Percentiles rank a stretch among this genome's conserved stretches.
phyloP scores from a whole-genome alignment of 805 yeast genomes.

The Saturnispora galanensis region DNA sequence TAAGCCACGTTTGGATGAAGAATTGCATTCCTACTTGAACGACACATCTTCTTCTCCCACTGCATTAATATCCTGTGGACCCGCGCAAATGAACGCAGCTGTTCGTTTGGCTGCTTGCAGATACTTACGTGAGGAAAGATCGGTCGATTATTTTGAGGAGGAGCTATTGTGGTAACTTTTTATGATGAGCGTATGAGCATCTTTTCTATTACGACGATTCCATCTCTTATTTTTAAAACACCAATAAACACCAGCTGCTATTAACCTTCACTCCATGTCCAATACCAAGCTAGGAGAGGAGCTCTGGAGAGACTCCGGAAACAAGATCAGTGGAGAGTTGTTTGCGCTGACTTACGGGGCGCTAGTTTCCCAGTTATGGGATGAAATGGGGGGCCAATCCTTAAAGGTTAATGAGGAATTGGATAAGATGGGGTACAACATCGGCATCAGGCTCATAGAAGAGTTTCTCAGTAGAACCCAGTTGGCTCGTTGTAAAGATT shows the following conservation, averaged over 20 bases:
- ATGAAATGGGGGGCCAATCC: slow-evolving; percentile 71
- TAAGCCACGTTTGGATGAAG: slow-evolving; percentile 19
- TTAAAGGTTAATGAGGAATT: slow-evolving; percentile 71
- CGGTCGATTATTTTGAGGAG: slow-evolving; percentile 30
- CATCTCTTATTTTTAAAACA: not conserved
- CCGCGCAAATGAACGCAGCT: slow-evolving; percentile 25
- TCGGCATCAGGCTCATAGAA: slow-evolving; percentile 83
- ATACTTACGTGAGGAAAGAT: slow-evolving; percentile 19
- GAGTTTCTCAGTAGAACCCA: slow-evolving; percentile 87
- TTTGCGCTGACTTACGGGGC: slow-evolving; percentile 95
- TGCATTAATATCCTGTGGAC: slow-evolving; percentile 31
- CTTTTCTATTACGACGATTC: not conserved
- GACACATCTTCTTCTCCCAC: slow-evolving; percentile 13
- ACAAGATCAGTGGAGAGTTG: slow-evolving; percentile 84
- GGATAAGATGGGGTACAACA: slow-evolving; percentile 90
- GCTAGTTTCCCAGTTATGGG: slow-evolving; percentile 81
- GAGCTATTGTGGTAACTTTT: slow-evolving; percentile 27
- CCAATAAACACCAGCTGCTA: not conserved
- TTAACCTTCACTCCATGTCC: not conserved
- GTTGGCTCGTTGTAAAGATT: slow-evolving; percentile 67
- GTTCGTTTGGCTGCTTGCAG: slow-evolving; percentile 26
- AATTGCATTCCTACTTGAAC: slow-evolving; percentile 16
- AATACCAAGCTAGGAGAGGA: slow-evolving; percentile 59
- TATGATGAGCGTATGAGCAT: not conserved
- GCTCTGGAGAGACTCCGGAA: slow-evolving; percentile 80